A percentile compares a stretch with the other conserved stretches of the same genome.
Evolutionary conservation across 768 basidiomycete species (phyloP).

Genomic region (Multifurca ochricompacta): DNA sequence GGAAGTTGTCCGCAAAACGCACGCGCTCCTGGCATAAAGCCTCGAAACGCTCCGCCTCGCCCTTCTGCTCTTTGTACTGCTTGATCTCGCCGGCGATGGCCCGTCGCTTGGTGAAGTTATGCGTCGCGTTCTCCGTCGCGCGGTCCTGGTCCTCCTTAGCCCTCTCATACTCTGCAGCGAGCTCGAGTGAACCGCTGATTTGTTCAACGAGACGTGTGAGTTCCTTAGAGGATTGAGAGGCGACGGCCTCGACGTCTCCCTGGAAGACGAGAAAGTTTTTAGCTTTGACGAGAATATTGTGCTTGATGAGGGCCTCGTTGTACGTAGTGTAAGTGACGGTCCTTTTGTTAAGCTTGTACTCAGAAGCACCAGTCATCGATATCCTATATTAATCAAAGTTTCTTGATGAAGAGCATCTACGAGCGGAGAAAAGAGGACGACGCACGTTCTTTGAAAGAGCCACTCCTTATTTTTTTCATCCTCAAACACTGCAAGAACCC

Average conservation of each 20-base stretch:
- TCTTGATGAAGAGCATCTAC: background rate
- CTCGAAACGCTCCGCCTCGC: conserved; percentile 85
- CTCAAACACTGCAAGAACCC: conserved; percentile 88
- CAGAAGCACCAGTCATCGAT: conserved; percentile 77
- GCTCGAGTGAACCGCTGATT: conserved; percentile 89
- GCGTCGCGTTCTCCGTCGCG: conserved; percentile 89
- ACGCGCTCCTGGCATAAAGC: conserved; percentile 67
- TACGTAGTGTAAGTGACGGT: conserved; percentile 83
- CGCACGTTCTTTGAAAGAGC: conserved; percentile 88
- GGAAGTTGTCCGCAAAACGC: conserved; percentile 25
- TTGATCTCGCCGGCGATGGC: conserved; percentile 93
- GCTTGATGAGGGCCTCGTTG: conserved; percentile 76
- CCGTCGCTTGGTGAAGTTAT: conserved; percentile 89
- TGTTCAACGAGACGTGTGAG: conserved; percentile 89
- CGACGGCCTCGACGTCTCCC: conserved; percentile 97
- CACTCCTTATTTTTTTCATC: conserved; percentile 76
- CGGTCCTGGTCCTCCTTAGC: conserved; percentile 82
- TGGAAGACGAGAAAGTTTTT: conserved; percentile 99
- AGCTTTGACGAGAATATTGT: conserved; percentile 97
- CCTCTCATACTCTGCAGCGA: conserved; percentile 80
- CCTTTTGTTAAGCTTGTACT: conserved; percentile 80
- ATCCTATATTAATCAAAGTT: conserved; percentile 48
- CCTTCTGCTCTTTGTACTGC: conserved; percentile 95
- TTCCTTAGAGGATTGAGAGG: conserved; percentile 87
- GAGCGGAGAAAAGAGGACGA: background rate